Conservation (phyloP, 2,329 filamentous ascomycete species). For the Sarocladium kiliense region DNA sequence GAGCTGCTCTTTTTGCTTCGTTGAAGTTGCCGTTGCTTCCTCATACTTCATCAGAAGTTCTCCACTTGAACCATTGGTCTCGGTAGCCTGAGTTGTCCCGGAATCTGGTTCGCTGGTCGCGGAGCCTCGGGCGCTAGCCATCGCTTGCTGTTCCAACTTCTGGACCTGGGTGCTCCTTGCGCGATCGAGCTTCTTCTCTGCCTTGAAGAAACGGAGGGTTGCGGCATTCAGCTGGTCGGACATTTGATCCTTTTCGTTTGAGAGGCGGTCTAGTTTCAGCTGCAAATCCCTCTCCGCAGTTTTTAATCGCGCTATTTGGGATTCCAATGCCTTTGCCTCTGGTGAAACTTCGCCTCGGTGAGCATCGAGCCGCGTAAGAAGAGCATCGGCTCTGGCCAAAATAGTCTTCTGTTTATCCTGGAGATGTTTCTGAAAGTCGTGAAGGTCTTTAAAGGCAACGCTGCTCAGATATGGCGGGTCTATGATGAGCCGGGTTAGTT, state of each 20-base stretch:
- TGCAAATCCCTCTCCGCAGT: constrained; percentile 78
- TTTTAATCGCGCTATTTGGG: constrained; percentile 68
- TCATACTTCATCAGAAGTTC: constrained; percentile 72
- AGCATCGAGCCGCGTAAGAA: constrained; percentile 56
- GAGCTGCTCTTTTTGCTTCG: constrained; percentile 85
- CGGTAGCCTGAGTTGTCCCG: constrained; percentile 24
- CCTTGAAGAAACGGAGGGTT: constrained; percentile 86
- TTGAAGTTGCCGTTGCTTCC: constrained; percentile 69
- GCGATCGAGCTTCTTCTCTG: constrained; percentile 90
- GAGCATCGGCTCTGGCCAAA: constrained; percentile 63
- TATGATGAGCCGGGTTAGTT: constrained; percentile 25
- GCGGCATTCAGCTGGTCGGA: constrained; percentile 84
- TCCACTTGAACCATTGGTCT: constrained; percentile 50
- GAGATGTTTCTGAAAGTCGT: constrained; percentile 78
- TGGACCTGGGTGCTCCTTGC: constrained; percentile 84
- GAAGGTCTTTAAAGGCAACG: constrained; percentile 56
- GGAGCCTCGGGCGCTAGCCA: constrained; percentile 59
- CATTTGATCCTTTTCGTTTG: constrained; percentile 75
- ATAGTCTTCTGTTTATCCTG: constrained; percentile 71
- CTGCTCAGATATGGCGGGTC: constrained; percentile 52
- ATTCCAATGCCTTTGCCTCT: constrained; percentile 68
- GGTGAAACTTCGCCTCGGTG: constrained; percentile 53
- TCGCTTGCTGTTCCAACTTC: constrained; percentile 85
- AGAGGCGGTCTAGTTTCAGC: constrained; percentile 68
- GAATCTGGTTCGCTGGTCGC: constrained; percentile 14